Percentiles rank a stretch among this genome's conserved stretches.
phyloP scores from a whole-genome alignment of 208 protist species.

The Leishmania lainsoni region DNA sequence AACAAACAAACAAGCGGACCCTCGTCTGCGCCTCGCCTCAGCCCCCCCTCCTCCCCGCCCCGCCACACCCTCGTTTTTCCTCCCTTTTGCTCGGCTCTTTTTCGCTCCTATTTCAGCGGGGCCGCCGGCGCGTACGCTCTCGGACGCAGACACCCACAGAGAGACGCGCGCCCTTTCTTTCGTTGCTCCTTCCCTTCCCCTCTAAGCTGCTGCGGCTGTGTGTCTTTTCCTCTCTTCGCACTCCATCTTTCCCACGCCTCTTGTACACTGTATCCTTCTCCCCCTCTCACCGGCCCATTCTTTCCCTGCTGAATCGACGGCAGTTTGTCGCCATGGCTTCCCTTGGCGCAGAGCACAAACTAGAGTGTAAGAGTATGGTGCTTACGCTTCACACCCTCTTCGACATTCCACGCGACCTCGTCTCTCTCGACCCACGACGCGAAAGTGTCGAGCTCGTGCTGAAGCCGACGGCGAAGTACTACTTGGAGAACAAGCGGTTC shows the following conservation, averaged over 20 bases:
- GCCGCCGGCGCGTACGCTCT: neutral
- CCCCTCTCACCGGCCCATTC: neutral
- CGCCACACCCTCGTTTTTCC: neutral
- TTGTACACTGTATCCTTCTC: neutral
- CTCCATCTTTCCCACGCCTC: neutral
- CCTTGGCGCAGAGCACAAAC: constrained; percentile 14
- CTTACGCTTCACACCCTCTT: constrained; percentile 61
- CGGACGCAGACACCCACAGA: neutral
- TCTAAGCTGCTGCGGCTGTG: neutral
- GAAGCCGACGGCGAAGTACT: constrained; percentile 58
- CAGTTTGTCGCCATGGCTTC: constrained; percentile 5
- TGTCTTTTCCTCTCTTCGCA: neutral
- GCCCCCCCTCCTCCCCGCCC: neutral
- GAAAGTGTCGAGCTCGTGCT: constrained; percentile 61
- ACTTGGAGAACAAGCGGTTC: constrained; percentile 48
- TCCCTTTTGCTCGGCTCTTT: neutral
- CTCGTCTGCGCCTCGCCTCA: neutral
- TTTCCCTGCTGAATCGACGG: neutral
- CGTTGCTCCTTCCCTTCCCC: neutral
- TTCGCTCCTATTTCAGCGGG: neutral
- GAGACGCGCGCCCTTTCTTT: neutral
- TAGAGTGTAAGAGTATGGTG: constrained; percentile 39
- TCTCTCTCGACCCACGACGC: constrained; percentile 40
- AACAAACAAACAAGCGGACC: neutral
- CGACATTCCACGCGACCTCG: constrained; percentile 62